Evolutionary conservation across 805 yeast genomes (phyloP), one percentile per base, ranked within the genome.

Genomic region (Torulaspora maleeae): DNA sequence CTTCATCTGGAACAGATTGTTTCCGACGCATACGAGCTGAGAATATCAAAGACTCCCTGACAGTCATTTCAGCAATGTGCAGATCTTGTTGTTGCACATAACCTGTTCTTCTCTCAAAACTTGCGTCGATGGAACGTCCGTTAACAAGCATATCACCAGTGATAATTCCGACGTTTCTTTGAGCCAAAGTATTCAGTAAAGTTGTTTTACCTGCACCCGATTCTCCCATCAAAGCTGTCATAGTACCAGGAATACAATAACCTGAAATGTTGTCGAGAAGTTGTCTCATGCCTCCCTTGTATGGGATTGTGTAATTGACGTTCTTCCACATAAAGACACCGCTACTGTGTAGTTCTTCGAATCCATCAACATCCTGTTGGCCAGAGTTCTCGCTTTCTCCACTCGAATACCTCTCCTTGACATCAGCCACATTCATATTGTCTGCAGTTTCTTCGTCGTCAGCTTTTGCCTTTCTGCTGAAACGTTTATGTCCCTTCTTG

Each of bases 141-240:
- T 78, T 75, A 16, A 78, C 78, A 47, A 77, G 56, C 74, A 76
- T 73, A 48, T 73, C 79, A 51, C 83, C 82, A 9, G 80, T 74
- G 22, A 78, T 67, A 39, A 75, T 71, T 50, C 82, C 83, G 43
- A 71, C 65, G 39, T 74, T 74, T 57, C 83, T 67, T 55, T 73
- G 75, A 36, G 80, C 74, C 48, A 78, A 60, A 27, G 74, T 73
- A 54, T 78, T 78, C 47, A 78, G 66, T 41, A 78, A 61, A 4
- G 83, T 78, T 0, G 83, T 78, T 58, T 78, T 78, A 55, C 83
- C 83, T 15, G 83, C 83, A 52, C 83, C 83, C 2, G 82, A 76
- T 54, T 76, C 82, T 47, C 83, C 83, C 80, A 78, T 78, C 35
- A 78, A 62, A 3, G 83, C 83, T 17, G 82, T 78, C 56, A 78